Conservation (phyloP, 1,284 basidiomycete genomes). For the Microbotryum silenes-acaulis region DNA sequence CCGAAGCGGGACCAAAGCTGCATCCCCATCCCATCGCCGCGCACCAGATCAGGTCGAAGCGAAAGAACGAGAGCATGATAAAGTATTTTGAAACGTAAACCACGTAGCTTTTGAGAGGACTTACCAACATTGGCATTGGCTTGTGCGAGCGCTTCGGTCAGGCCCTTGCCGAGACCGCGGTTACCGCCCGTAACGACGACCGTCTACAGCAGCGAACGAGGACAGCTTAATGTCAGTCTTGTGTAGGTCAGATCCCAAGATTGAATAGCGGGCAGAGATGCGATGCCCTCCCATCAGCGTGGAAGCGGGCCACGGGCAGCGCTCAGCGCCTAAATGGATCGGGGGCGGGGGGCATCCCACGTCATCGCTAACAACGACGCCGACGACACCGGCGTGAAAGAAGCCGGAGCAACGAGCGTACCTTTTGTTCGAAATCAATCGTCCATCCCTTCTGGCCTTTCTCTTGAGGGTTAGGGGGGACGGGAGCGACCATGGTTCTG, state of each 20-base stretch:
- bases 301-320: too few species aligned
- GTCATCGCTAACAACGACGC: background rate
- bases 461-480: constrained; percentile 17
- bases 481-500: constrained; percentile 8
- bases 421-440: constrained; percentile 23
- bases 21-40: too few species aligned
- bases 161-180: constrained; percentile 48
- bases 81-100: too few species aligned
- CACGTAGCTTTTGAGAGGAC: background rate
- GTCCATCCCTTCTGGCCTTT: constrained; percentile 11
- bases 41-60: too few species aligned
- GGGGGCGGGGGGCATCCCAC: too few species aligned
- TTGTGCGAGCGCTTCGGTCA: constrained; percentile 45
- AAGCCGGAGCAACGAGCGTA: background rate
- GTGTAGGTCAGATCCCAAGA: constrained; percentile 11
- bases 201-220: background rate
- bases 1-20: too few species aligned
- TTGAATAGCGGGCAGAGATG: background rate
- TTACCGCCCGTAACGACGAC: constrained; percentile 45
- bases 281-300: too few species aligned
- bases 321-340: too few species aligned
- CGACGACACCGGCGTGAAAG: background rate
- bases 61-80: too few species aligned
- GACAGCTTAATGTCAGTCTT: constrained; percentile 10
- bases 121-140: constrained; percentile 43